Conservation (phyloP, 768 basidiomycete genomes). For the Suillus discolor region DNA sequence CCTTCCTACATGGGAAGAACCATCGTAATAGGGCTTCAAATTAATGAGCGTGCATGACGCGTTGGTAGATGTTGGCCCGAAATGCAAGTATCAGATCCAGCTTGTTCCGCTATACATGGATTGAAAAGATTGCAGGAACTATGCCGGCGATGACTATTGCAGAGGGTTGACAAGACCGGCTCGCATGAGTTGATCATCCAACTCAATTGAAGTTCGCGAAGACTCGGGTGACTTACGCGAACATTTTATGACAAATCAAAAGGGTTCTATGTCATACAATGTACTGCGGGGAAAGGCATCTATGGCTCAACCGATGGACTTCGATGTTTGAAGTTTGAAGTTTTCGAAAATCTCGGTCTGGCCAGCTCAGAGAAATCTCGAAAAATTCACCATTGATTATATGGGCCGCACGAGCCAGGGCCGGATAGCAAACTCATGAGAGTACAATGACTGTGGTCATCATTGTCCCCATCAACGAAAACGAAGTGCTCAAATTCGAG, state of each 20-base stretch:
- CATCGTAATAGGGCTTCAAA: neutral
- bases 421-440: too few relatives aligned
- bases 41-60: neutral
- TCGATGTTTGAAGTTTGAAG: too few relatives aligned
- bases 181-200: too few relatives aligned
- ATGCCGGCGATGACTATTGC: neutral
- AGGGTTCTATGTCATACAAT: too few relatives aligned
- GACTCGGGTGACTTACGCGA: too few relatives aligned
- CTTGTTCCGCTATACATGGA: neutral
- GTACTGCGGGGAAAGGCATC: too few relatives aligned
- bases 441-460: too few relatives aligned
- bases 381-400: neutral
- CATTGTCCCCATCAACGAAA: neutral
- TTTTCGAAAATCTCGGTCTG: neutral
- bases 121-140: neutral
- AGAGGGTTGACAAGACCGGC: neutral
- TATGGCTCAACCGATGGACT: too few relatives aligned
- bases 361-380: neutral
- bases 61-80: neutral
- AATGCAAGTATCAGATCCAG: neutral
- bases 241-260: too few relatives aligned
- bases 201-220: too few relatives aligned
- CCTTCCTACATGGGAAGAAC: neutral
- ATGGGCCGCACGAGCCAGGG: too few relatives aligned
- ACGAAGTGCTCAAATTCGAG: neutral